Base-by-base conservation (phyloP, 345 rosid genomes). In the Murraya paniculata region DNA sequence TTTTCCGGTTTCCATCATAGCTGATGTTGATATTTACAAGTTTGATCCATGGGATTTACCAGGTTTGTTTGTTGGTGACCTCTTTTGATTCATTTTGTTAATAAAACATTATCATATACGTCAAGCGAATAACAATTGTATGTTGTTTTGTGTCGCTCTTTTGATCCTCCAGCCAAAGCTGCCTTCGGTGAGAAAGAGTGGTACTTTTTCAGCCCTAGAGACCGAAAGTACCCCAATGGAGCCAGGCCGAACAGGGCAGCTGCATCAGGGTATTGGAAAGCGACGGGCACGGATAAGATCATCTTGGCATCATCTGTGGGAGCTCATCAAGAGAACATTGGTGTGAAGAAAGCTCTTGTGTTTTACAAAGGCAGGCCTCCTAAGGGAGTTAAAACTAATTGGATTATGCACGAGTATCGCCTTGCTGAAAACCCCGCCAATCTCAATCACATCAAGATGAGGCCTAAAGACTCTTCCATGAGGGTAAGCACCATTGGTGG, bases 371-470 rank as follows among this genome's bases (percentile, higher is more conserved):
- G 99, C n/a, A 94, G 87, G 83, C 99, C 99, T 45, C 99, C 98
- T 0, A 94, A 89, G 79, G 99, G 99, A 68, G 80, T 87, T 58
- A 96, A 96, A 84, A 96, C 99, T 38, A 88, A 90, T 68, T 96
- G 99, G 99, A 96, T 96, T 82, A 96, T 96, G 99, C 99, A 96
- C 76, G 99, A 96, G 72, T 96, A 94, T 86, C 91, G 99, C 69
- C 88, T 96, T 14, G 48, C 91, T 0, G 97, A 94, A 22, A 62
- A 82, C 74, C 78, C 65, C 65, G 66, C 31, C 59, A 59, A 77
- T 72, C 39, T 74, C 80, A 74, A 25, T 73, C 70, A 72, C 79
- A 71, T 50, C 83, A 85, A 56, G 57, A 72, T 73, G 18, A 91
- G 84, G 82, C 84, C 88, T 33, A 92, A 86, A 81, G 91, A 92